Base-by-base conservation (phyloP, 768 basidiomycete species). In the Brasilioporus rufonigricans region DNA sequence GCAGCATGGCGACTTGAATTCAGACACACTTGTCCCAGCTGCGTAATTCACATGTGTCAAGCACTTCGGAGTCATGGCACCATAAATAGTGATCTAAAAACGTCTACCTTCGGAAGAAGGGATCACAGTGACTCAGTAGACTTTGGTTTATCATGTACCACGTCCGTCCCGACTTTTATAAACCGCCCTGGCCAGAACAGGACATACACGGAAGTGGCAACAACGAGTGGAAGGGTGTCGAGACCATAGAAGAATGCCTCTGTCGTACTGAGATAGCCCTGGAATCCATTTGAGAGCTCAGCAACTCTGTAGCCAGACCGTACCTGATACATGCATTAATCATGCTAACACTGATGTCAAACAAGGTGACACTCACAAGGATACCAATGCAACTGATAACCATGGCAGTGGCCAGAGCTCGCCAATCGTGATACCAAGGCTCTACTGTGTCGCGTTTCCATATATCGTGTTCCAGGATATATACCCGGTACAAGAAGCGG, bases 221-320 rank as follows among this genome's bases (percentile, higher is more conserved):
- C 64, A 55, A 84, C 77, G 9, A 89, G 74, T 9, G 87, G 87
- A 5, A 88, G 73, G 0, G 85, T 80, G 65, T 91, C 84, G 36
- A 89, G 73, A 2, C 71, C 80, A 64, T 88, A 91, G 67, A 91
- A 88, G 60, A 77, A 81, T 4, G 63, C 67, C 65, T 89, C 86
- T 5, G 77, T 78, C 2, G 76, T 83, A 7, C 81, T 76, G 19
- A 89, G 75, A 35, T 73, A 71, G 3, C 85, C 85, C 23, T 67
- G 55, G 66, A 73, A 87, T n/a, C 89, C 89, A 67, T 87, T 72
- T 4, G 81, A 79, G 27, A 83, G 75, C 60, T 91, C 87, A 18
- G 77, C 73, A 12, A 77, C 76, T 64, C 78, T 78, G 72, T 83
- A 91, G 2, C 76, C 67, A 36, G 84, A 88, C 52, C 88, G 87